Evolutionary conservation across 768 basidiomycete species (phyloP).

Genomic region (Amanita brunnescens): DNA sequence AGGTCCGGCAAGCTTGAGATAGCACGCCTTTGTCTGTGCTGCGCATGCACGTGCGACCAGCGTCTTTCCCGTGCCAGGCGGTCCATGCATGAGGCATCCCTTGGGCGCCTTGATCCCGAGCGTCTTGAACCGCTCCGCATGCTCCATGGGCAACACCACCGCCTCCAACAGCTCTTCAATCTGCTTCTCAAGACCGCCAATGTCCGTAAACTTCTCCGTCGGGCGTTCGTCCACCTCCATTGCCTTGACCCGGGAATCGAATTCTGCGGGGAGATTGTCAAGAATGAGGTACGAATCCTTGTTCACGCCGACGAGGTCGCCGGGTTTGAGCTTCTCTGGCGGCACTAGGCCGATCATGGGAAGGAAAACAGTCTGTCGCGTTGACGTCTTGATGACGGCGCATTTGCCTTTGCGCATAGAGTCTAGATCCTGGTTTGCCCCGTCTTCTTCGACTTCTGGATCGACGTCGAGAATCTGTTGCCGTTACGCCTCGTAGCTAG

Average conservation of each 20-base stretch:
- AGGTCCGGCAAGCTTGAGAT: slow-evolving; percentile 94
- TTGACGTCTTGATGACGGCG: slow-evolving; percentile 98
- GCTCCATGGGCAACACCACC: slow-evolving; percentile 97
- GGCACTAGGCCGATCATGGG: slow-evolving; percentile 97
- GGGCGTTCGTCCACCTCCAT: slow-evolving; percentile 99
- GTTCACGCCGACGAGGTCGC: slow-evolving; percentile 97
- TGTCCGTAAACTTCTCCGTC: slow-evolving; percentile 94
- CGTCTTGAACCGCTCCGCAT: slow-evolving; percentile 96
- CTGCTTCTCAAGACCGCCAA: slow-evolving; percentile 98
- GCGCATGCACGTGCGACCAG: slow-evolving; percentile 96
- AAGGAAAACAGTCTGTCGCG: slow-evolving; percentile 96
- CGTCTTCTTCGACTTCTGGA: slow-evolving; percentile 88
- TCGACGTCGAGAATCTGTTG: slow-evolving; percentile 87
- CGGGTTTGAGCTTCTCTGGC: slow-evolving; percentile 79
- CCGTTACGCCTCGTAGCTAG: not conserved
- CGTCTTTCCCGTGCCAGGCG: slow-evolving; percentile 99
- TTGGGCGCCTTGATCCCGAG: slow-evolving; percentile 98
- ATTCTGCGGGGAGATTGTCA: slow-evolving; percentile 93
- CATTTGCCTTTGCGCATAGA: slow-evolving; percentile 97
- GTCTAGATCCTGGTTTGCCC: slow-evolving; percentile 91
- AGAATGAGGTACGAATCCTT: slow-evolving; percentile 98
- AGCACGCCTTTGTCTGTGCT: slow-evolving; percentile 96
- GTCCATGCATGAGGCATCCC: slow-evolving; percentile 98
- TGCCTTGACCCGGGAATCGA: slow-evolving; percentile 96
- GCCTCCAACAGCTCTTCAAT: slow-evolving; percentile 98